A percentile compares a stretch with the other conserved stretches of the same genome.
Evolutionary conservation across 2,329 filamentous ascomycete species (phyloP).

Genomic region (Fusarium beomiforme): DNA sequence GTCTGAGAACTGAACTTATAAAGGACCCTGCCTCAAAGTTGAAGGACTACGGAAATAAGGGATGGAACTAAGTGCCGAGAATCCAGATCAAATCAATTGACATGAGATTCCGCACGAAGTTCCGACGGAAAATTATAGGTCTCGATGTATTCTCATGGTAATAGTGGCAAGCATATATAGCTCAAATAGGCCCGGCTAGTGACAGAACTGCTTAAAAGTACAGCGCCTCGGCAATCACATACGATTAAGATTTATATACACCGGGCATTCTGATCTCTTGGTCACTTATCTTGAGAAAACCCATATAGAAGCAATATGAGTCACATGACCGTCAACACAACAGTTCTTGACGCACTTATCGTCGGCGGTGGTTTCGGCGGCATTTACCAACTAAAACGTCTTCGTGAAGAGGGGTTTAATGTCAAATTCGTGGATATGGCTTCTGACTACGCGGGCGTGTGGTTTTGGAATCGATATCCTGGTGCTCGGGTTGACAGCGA

Average conservation of each 20-base stretch:
- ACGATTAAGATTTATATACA: neutral
- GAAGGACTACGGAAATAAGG: too few species aligned
- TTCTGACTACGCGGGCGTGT: neutral
- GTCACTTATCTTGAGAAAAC: neutral
- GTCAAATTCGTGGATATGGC: neutral
- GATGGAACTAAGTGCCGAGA: too few species aligned
- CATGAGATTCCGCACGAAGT: too few species aligned
- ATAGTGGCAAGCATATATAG: neutral
- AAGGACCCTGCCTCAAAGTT: too few species aligned
- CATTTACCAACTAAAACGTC: neutral
- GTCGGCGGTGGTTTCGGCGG: neutral
- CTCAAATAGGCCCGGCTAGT: fast-evolving
- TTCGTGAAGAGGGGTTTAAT: neutral
- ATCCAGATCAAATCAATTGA: too few species aligned
- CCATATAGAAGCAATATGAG: neutral
- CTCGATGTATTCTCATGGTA: too few species aligned
- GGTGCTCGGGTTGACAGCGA: neutral
- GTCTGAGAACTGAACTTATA: too few species aligned
- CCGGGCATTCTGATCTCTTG: too few species aligned
- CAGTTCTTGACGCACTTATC: neutral
- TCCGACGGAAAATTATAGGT: too few species aligned
- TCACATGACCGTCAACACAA: neutral
- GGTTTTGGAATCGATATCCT: neutral
- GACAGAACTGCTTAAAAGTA: fast-evolving
- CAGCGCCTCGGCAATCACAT: neutral